Base-by-base conservation (phyloP, 2,329 filamentous ascomycete species). In the Elsinoe perseae region DNA sequence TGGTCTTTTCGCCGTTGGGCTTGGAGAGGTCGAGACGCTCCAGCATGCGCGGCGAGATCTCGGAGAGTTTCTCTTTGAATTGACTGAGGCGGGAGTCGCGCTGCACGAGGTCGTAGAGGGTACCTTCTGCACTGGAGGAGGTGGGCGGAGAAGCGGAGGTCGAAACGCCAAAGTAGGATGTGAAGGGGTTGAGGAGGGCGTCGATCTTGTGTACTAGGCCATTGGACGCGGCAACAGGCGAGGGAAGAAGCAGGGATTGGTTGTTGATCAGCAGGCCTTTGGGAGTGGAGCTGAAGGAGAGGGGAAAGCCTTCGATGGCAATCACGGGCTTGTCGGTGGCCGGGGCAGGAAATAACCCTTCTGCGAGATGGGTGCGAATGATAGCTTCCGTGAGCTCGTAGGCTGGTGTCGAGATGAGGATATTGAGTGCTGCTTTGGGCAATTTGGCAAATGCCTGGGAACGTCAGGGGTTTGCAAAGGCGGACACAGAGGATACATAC, bases 141-240 rank as follows among this genome's bases (percentile, higher is more conserved):
- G 21, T 18, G 40, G 40, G 40, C 3, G 16, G 40, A 21, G 21
- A 3, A n/a, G 20, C 20, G 40, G 20, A 3, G 8, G 20, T 6
- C 6, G 40, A 44, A 10, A 44, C 20, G 40, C 40, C 40, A n/a
- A 44, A 44, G 40, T 44, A 44, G 40, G 40, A 44, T 21, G 40
- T 25, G 40, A 44, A 44, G 18, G 40, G 40, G 40, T 44, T 44
- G 40, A 44, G 40, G 40, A 44, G n/a, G 9, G 20, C 12, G 40
- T 44, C 40, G 40, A 44, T 44, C 20, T 25, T 21, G 40, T 44
- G 18, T 18, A 44, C n/a, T 18, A 44, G 40, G 40, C 40, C 40
- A 21, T 44, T 44, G 40, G 40, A 16, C 9, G 40, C 40, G 20
- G 40, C 20, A 21, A 44, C 14, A n/a, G 40, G 40, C 3, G 40